A percentile compares a stretch with the other conserved stretches of the same genome.
Conservation (phyloP, 2,329 filamentous ascomycete species). For the Coleophoma eucalyptorum region DNA sequence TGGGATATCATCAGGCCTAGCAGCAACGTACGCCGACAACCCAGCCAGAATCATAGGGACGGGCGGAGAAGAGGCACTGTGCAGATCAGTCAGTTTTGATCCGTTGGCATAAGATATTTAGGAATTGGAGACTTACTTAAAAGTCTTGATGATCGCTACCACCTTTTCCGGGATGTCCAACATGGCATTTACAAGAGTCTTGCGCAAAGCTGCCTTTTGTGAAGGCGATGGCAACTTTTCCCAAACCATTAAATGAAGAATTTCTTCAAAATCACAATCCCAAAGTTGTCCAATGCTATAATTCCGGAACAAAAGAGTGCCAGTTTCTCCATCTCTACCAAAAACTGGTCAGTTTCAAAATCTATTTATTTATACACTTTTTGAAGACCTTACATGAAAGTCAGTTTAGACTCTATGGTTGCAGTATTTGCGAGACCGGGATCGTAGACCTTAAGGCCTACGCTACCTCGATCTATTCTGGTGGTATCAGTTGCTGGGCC, state of each 20-base stretch:
- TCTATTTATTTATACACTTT: not conserved
- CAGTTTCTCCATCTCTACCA: slow-evolving; percentile 27
- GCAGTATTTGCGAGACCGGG: slow-evolving; percentile 25
- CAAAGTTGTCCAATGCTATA: slow-evolving; percentile 23
- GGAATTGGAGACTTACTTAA: slow-evolving; percentile 22
- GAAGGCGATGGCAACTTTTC: slow-evolving; percentile 28
- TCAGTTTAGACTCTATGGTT: slow-evolving; percentile 23
- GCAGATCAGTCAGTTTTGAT: slow-evolving; percentile 7
- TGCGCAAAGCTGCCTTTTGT: slow-evolving; percentile 23
- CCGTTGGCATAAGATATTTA: slow-evolving; percentile 5
- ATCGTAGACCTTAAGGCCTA: slow-evolving; percentile 25
- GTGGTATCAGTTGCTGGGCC: not conserved
- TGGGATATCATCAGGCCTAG: slow-evolving; percentile 27
- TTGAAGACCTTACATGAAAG: slow-evolving; percentile 20
- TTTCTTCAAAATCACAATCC: slow-evolving; percentile 18
- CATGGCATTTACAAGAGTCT: slow-evolving; percentile 20
- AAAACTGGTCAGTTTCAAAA: not conserved
- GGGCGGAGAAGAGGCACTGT: slow-evolving; percentile 21
- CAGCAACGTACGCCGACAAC: slow-evolving; percentile 30
- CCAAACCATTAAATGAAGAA: slow-evolving; percentile 34
- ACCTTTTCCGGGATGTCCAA: slow-evolving; percentile 23
- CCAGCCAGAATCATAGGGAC: slow-evolving; percentile 33
- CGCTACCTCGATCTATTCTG: not conserved
- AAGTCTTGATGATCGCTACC: slow-evolving; percentile 14
- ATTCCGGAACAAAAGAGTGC: slow-evolving; percentile 29